Evolutionary conservation across 768 basidiomycete genomes (phyloP), one percentile per base, ranked within the genome.

Genomic region (Ramaria sp.): DNA sequence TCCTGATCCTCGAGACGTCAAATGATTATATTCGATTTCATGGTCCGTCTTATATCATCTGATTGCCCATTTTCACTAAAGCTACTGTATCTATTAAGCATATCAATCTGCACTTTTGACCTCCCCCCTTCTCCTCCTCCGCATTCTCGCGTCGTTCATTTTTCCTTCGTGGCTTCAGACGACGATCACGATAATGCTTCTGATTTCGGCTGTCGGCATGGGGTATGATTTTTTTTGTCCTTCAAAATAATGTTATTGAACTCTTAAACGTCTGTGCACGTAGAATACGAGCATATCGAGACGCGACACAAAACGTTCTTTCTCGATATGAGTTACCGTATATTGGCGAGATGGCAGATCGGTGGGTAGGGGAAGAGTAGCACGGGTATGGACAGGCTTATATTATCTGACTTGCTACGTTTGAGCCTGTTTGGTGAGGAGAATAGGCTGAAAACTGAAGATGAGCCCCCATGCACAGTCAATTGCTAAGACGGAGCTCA

Each of bases 21-120:
- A 86, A 85, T 63, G 83, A 88, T 67, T 84, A 80, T 60, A 80
- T 88, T 58, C 81, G 88, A 53, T 89, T 88, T 66, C 86, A 88
- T 65, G 84, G 86, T 86, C 53, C 63, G 78, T 65, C 46, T 54
- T 33, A 38, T 54, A 51, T 53, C 47, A 50, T 2, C 34, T 46
- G 48, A 51, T 30, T 46, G 46, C 30, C 27, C 30, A 52, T 37
- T 37, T 13, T 37, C 4, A 13, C 34, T 37, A 9, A 37, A 10
- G 34, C 10, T 54, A 53, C 47, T 54, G 49, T n/a, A 60, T 51
- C 53, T 54, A 38, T 59, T 20, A 65, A 91, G 88, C 85, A 31
- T 89, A 89, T 65, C 88, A 89, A 69, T 86, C 86, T 11, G 86
- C 84, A 4, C 73, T 91, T 12, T 67, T 87, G 43, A 80, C 81